A percentile compares a stretch with the other conserved stretches of the same genome.
phyloP scores from a whole-genome alignment of 1,139 yeast genomes.

The Yamadazyma taylorii region DNA sequence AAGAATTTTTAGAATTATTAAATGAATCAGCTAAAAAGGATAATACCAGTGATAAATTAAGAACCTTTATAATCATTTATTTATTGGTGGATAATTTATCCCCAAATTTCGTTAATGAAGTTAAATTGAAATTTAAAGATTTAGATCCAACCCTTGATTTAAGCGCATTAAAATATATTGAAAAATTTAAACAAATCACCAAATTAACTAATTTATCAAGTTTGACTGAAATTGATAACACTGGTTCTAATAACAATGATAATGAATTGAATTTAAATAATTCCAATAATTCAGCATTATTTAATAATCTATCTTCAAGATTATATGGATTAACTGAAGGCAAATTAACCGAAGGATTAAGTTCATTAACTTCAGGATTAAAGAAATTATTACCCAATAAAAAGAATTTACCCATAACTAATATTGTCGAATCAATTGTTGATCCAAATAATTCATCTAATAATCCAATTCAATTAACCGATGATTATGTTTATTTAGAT shows the following conservation, averaged over 20 bases:
- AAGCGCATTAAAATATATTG: conserved; percentile 66
- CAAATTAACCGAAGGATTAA: conserved; percentile 71
- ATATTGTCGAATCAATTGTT: conserved; percentile 87
- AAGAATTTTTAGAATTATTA: conserved; percentile 59
- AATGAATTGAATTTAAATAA: conserved; percentile 18
- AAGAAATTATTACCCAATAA: conserved; percentile 86
- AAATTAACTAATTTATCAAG: conserved; percentile 56
- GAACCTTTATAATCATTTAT: conserved; percentile 80
- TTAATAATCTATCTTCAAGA: conserved; percentile 75
- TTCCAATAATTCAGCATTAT: conserved; percentile 56
- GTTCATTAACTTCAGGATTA: conserved; percentile 83
- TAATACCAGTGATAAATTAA: conserved; percentile 73
- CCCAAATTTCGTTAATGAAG: conserved; percentile 58
- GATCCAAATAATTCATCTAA: conserved; percentile 70
- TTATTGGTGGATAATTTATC: conserved; percentile 59
- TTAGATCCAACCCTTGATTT: conserved; percentile 61
- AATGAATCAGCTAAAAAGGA: conserved; percentile 49
- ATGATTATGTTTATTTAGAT: conserved; percentile 86
- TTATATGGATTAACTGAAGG: conserved; percentile 88
- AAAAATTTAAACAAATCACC: conserved; percentile 76
- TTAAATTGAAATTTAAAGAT: conserved; percentile 58
- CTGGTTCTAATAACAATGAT: conserved; percentile 17
- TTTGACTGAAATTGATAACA: conserved; percentile 18
- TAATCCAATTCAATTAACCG: conserved; percentile 67
- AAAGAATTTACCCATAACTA: conserved; percentile 84